Evolutionary conservation across 2,329 filamentous ascomycete genomes (phyloP).

Genomic region (Ceratocystis harringtonii): DNA sequence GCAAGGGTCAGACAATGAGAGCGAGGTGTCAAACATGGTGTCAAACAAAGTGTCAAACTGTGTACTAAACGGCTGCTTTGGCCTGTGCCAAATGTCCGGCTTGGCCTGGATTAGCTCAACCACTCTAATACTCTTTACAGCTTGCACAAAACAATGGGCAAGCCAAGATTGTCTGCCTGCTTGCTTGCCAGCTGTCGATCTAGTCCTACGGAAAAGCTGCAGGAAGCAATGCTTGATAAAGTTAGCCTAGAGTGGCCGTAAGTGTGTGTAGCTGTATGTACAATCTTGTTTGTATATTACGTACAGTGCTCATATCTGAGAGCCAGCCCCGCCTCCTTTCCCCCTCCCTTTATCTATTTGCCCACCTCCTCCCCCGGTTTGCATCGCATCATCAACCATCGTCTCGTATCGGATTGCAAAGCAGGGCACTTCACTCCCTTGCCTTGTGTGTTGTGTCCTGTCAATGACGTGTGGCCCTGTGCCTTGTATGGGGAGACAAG

Average conservation of each 20-base stretch:
- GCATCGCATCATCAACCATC: not conserved
- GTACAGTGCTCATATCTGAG: not conserved
- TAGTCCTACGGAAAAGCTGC: too few relatives aligned
- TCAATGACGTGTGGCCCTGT: slow-evolving; percentile 6
- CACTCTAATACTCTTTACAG: not conserved
- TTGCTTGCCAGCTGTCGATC: too few relatives aligned
- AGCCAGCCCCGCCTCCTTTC: not conserved
- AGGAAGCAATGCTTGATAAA: too few relatives aligned
- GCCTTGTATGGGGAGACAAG: not conserved
- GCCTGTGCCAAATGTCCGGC: not conserved
- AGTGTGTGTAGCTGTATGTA: too few relatives aligned
- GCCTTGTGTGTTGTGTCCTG: slow-evolving; percentile 1
- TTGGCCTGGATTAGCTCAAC: not conserved
- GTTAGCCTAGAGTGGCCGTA: too few relatives aligned
- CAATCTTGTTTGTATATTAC: not conserved
- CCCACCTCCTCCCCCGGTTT: not conserved
- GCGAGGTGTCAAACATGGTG: not conserved
- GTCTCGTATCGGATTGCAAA: not conserved
- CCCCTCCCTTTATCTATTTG: not conserved
- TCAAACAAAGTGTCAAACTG: slow-evolving; percentile 1
- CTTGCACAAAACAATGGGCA: not conserved
- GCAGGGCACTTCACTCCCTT: slow-evolving; percentile 3
- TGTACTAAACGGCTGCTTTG: not conserved
- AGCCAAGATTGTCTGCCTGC: too few relatives aligned
- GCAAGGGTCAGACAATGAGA: not conserved